Conservation (phyloP, 163 green algal species). For the Chlorella variabilis region DNA sequence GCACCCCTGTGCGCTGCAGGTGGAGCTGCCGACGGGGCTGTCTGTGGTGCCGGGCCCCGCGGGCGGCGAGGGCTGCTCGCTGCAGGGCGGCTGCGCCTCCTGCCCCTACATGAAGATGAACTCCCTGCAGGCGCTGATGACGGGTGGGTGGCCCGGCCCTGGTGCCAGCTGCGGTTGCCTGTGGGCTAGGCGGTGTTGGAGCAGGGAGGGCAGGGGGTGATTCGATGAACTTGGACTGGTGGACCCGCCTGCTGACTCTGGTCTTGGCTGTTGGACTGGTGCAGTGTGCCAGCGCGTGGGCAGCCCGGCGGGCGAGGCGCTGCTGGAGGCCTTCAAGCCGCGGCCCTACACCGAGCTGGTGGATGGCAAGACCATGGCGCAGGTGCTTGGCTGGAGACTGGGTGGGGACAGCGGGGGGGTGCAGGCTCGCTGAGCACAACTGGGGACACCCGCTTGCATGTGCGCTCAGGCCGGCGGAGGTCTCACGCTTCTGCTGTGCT, state of each 20-base stretch:
- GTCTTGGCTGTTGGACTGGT: background rate
- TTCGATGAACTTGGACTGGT: too few species aligned
- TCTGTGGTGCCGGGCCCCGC: conserved; percentile 87
- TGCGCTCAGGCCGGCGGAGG: too few species aligned
- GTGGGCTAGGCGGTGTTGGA: too few species aligned
- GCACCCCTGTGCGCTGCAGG: too few species aligned
- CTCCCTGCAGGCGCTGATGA: conserved; percentile 61
- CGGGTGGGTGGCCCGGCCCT: conserved; percentile 4
- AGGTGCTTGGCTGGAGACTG: conserved; percentile 17
- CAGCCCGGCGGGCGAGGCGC: conserved; percentile 58
- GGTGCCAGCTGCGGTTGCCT: too few species aligned
- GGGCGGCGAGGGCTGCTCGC: conserved; percentile 94
- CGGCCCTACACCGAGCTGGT: conserved; percentile 78
- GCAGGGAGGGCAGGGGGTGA: too few species aligned
- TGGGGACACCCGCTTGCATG: too few species aligned
- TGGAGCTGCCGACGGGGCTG: conserved; percentile 66
- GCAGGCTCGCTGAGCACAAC: too few species aligned
- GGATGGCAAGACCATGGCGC: conserved; percentile 75
- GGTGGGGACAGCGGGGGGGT: too few species aligned
- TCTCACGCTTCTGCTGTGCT: too few species aligned
- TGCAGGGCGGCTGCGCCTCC: conserved; percentile 94
- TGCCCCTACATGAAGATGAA: conserved; percentile 99
- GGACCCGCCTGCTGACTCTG: background rate
- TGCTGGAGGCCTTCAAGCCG: conserved; percentile 79
- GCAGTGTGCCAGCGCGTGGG: conserved; percentile 73